Base-by-base conservation (phyloP, 345 rosid species). In the Corchorus capsularis region DNA sequence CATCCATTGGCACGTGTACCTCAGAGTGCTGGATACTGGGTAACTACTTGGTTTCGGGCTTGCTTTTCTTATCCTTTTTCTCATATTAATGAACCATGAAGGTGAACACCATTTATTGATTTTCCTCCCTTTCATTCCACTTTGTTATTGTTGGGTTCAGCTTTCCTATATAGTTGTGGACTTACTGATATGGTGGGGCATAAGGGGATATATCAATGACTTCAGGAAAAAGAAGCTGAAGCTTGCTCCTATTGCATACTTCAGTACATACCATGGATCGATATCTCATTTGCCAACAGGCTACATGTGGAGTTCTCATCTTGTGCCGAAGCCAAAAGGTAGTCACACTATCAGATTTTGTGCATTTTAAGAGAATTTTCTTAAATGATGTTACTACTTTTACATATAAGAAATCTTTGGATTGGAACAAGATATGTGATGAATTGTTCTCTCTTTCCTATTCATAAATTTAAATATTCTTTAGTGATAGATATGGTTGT, bases 1-100 rank as follows among this genome's bases (percentile, higher is more conserved):
- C 98, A 96, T 74, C 99, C 99, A 34, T 85, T 96, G 76, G 98
- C 97, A n/a, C 97, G 98, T 71, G 99, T 93, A 64, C 88, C 97
- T 68, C 97, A 93, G 74, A 88, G 89, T 75, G 98, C 99, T 86
- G 99, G 94, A 57, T 81, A 96, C 81, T 93, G 99, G 98, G 99
- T 96, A 92, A 81, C 88, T 72, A 71, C 49, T 71, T 79, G 27
- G 39, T 57, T 62, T 55, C 39, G 55, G 43, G 50, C 43, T 69
- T 5, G 49, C 43, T 46, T 73, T 52, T 57, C 55, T 70, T 63
- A 62, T 65, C 39, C 39, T 41, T 74, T 62, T 52, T 63, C 27
- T 53, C 53, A 37, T 41, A 50, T 39, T 53, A 45, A 47, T 32
- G n/a, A 66, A 56, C 39, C 16, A 1, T 56, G 43, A 39, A 39